Conservation (phyloP, 768 basidiomycete species). For the Russula emetica region DNA sequence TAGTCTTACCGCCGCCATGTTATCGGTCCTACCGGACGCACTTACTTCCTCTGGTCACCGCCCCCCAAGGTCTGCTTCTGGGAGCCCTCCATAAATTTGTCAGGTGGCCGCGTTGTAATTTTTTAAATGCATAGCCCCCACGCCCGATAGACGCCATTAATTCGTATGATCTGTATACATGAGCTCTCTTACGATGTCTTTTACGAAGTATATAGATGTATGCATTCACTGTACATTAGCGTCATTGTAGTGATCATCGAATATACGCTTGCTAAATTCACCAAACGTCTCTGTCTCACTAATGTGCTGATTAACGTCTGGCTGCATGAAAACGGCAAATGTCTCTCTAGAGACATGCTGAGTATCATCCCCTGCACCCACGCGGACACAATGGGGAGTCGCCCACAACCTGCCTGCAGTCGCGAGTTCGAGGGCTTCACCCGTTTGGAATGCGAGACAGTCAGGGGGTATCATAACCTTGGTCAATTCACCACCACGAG, state of each 20-base stretch:
- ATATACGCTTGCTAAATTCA: conserved; percentile 79
- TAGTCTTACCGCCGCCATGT: conserved; percentile 27
- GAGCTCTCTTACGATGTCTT: not conserved
- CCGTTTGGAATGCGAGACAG: conserved; percentile 93
- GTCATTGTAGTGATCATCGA: conserved; percentile 55
- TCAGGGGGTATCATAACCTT: conserved; percentile 84
- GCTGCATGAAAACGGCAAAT: conserved; percentile 86
- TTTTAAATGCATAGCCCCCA: not conserved
- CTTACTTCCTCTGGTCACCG: conserved; percentile 25
- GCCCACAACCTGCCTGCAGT: conserved; percentile 78
- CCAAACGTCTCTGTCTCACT: conserved; percentile 76
- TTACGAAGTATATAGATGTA: conserved; percentile 1
- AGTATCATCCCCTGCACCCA: conserved; percentile 47
- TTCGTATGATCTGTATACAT: not conserved
- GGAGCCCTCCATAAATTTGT: conserved; percentile 9
- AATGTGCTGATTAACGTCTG: conserved; percentile 73
- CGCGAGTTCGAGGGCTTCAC: conserved; percentile 89
- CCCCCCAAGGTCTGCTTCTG: conserved; percentile 22
- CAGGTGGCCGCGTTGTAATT: not conserved
- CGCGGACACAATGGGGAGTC: conserved; percentile 91
- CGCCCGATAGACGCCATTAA: conserved; percentile 12
- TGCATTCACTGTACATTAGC: conserved; percentile 21
- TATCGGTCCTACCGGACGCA: conserved; percentile 28
- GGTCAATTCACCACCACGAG: conserved; percentile 68
- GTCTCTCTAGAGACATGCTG: conserved; percentile 75